Conservation (phyloP, 305 asterid genomes). For the Fraxinus paxiana region DNA sequence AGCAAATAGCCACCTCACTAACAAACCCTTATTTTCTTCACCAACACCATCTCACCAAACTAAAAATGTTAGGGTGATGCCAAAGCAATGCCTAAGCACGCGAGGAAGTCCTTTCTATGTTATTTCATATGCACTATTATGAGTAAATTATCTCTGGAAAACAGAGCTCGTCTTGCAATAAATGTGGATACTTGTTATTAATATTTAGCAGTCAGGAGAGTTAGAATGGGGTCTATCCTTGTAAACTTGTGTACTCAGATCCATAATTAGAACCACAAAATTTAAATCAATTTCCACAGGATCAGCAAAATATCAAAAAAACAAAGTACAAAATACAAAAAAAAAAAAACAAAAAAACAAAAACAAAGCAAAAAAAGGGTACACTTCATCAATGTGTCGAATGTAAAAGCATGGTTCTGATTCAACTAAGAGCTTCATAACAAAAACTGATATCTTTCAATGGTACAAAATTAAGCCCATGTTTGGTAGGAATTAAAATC, state of each 20-base stretch:
- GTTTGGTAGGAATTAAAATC: not conserved
- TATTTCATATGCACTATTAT: not conserved
- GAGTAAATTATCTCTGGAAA: not conserved
- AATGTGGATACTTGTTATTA: not conserved
- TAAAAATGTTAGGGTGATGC: not conserved
- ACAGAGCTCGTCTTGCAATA: not conserved
- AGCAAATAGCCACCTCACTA: not conserved
- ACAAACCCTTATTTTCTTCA: not conserved
- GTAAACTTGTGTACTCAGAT: not conserved
- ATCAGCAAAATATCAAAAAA: not conserved
- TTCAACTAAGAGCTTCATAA: not conserved
- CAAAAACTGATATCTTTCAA: not conserved
- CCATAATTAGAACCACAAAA: not conserved
- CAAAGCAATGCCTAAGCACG: not conserved
- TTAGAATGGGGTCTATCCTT: not conserved
- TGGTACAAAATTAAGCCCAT: not conserved
- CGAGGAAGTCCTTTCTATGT: not conserved
- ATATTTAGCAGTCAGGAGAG: not conserved
- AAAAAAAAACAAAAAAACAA: too few relatives aligned
- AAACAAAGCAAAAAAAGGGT: too few relatives aligned
- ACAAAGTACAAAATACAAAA: too few relatives aligned
- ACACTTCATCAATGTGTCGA: not conserved
- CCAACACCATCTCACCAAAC: not conserved
- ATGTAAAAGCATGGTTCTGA: not conserved
- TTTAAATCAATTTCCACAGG: not conserved